Base-by-base conservation (phyloP, 768 basidiomycete species). In the Sarcodon aspratus region DNA sequence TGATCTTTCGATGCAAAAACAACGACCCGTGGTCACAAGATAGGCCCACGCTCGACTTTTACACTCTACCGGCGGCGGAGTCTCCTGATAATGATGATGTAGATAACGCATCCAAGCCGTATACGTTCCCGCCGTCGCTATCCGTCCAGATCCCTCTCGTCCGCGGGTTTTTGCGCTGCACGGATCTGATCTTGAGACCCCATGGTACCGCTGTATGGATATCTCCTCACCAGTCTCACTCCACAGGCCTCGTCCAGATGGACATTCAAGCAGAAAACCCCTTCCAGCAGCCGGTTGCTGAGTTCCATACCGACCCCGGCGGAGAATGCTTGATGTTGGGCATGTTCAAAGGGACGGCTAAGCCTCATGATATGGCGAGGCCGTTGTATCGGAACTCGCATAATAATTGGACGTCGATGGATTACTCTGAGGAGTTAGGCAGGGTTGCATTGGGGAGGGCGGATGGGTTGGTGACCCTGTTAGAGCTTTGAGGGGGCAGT, bases 151-250 rank as follows among this genome's bases (percentile, higher is more conserved):
- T 27, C 5, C 53, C 66, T 3, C 70, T 73, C 13, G 58, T 61
- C 2, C 73, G 69, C 11, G 81, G 82, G 6, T 63, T 73, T 10
- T 66, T 82, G 10, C 71, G 73, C 33, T 82, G 78, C 53, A 68
- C 70, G 10, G 66, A 71, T 51, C 69, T 84, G 49, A 60, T 70
- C 13, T 66, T 83, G 32, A 80, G 81, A 1, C 58, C 63, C 8
- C 63, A 70, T 51, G 79, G 79, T 6, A 80, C 80, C 0, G 80
- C 80, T 2, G 65, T 75, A 7, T 84, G 81, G 80, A 69, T 82
- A 18, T 73, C 74, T 49, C 82, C 82, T 12, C 21, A 70, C 62
- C 49, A 72, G 72, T 54, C 69, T 66, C 51, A 65, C 55, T 1
- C 74, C 73, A 31, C 62, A 71, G 50, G 52, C 72, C 53, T 57